Evolutionary conservation across 2,329 filamentous ascomycete genomes (phyloP), one percentile per base, ranked within the genome.

Genomic region (Coniella lustricola): DNA sequence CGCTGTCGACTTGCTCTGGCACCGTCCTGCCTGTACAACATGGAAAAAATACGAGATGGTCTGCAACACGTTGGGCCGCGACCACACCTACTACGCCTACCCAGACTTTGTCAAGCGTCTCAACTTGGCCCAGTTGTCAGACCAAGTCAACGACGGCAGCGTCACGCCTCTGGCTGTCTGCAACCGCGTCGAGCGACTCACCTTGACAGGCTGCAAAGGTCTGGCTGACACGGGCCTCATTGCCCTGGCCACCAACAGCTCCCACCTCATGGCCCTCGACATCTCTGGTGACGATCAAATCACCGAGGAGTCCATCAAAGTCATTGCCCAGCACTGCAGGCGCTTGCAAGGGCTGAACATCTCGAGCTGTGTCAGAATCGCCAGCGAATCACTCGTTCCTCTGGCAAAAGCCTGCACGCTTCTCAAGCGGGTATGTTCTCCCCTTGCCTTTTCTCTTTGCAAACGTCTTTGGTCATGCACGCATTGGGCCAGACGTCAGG

Each of bases 341-440:
- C 81, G 87, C 45, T 75, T 98, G 7, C 93, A 98, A 66, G 93
- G 93, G 3, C 71, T 98, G 44, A 98, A 98, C 61, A 85, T 98
- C 54, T 91, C 91, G 2, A 84, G 82, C 46, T 98, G 93, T 70
- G 79, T 77, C 52, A 84, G 80, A 60, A 82, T 97, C 45, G 90
- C 90, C 7, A 91, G 95, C 60, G 85, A 90, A 45, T 93, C 90
- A 45, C 75, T 98, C 65, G 79, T 90, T 42, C 73, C 76, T 12
- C 77, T 98, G 29, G 91, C 93, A 7, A 75, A 87, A 61, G 89
- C 72, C 61, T 97, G 93, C 70, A 82, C 77, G 55, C 88, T 87
- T 61, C 80, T 98, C 57, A 97, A 96, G 70, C 75, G 90, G 62
- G 86, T 90, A 72, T 61, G 83, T 68, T 13, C 9, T 14, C 16